Base-by-base conservation (phyloP, 1,284 basidiomycete genomes). In the Malassezia arunalokei region DNA sequence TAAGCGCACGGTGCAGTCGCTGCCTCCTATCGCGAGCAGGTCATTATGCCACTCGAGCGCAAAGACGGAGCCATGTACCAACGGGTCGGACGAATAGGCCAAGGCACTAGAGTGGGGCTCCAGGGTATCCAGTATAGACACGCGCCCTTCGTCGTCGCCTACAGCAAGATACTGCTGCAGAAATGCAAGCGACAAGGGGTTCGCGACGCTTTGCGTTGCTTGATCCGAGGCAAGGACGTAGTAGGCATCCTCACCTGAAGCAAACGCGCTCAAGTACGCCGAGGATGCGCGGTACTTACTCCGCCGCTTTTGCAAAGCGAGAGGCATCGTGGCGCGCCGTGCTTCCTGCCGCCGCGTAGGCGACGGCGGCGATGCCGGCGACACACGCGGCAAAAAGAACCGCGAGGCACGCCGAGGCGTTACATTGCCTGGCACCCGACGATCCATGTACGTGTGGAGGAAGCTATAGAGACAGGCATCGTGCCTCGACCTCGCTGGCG, bases 121-220 rank as follows among this genome's bases (percentile, higher is more conserved):
- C 27, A 57, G 43, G 9, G 67, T 72, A 45, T 72, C 58, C 49
- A 71, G 44, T 4, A 72, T 58, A 5, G 60, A 58, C 40, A 72
- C 55, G 12, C 63, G 58, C 6, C 70, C 68, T 40, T 69, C 65
- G 53, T 71, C 68, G 49, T 66, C 64, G 29, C 70, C 70, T 0
- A 68, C 63, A 1, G 70, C 70, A 2, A 72, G 62, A 58, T 65
- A 69, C 47, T 65, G 66, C 14, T 65, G 54, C 44, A 58, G 59
- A 53, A 68, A 68, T 1, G 62, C 53, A 8, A 60, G 60, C 31
- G 58, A 58, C 27, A 70, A 57, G 5, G 65, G 65, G 49, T 35
- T 29, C 58, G 46, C 39, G 40, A 55, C 28, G 17, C 31, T 24
- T 43, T 35, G 43, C 56, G 58, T 8, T 40, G 47, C 5, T 51